Base-by-base conservation (phyloP, 306 rosid species). In the Vigna trinervia region DNA sequence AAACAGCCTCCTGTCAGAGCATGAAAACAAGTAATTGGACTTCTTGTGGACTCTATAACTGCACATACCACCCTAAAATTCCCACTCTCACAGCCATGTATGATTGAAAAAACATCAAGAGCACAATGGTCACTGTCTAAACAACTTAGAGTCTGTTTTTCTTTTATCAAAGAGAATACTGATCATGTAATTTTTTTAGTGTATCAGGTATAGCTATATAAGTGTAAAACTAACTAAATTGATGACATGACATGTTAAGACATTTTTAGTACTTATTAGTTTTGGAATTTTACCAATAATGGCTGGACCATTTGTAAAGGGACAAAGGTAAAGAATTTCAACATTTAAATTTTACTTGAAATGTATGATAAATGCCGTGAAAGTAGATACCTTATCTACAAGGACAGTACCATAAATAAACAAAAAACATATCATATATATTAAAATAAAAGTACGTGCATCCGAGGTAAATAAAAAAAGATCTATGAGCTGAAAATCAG, bases 11-110 rank as follows among this genome's bases (percentile, higher is more conserved):
- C 15, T 65, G 85, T 75, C 80, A 43, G 76, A 48, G 69, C 79
- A 80, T 71, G 78, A 74, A 56, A 51, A 76, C 69, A 58, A 11
- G 56, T 15, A 67, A 58, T 59, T 48, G 54, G 65, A 68, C 8
- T 75, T 67, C 80, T 2, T 86, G 89, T 88, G 92, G 94, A 82
- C 84, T 73, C 47, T 46, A 85, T 71, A 28, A 20, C 15, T 81
- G 78, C 51, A 52, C 26, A 75, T 61, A 68, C 32, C 45, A 57
- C 78, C 76, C 43, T 15, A 7, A 54, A 77, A 71, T 11, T 71
- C 66, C 14, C 76, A 84, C 17, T 66, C 50, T 19, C 79, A 30
- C 79, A 30, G 65, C 65, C 65, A 26, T 23, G 26, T 61, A 76
- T 83, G 79, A 80, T 68, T 76, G 71, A 72, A 77, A 46, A 75